A percentile compares a stretch with the other conserved stretches of the same genome.
Conservation (phyloP, 768 basidiomycete species). For the Termitomyces eurrhizus region DNA sequence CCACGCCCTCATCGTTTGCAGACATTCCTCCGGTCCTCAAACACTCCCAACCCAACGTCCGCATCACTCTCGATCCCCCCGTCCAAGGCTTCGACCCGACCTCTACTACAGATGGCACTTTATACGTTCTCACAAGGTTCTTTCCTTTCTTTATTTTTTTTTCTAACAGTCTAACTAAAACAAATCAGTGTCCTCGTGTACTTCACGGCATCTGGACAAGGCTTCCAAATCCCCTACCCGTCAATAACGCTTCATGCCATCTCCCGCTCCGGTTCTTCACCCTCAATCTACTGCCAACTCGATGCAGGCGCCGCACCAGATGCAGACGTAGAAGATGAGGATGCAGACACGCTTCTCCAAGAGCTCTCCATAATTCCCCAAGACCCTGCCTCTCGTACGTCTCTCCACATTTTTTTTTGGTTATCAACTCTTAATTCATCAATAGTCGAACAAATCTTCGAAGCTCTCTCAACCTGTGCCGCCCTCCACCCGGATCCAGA, state of each 20-base stretch:
- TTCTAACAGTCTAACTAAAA: neutral
- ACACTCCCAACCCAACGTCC: constrained; percentile 70
- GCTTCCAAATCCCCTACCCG: constrained; percentile 72
- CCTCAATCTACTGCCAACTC: constrained; percentile 91
- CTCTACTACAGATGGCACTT: constrained; percentile 55
- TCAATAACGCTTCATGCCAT: constrained; percentile 92
- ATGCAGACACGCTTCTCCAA: constrained; percentile 53
- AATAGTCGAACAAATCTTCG: constrained; percentile 81
- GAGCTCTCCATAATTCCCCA: constrained; percentile 79
- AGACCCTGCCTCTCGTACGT: constrained; percentile 56
- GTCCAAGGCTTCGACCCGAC: constrained; percentile 53
- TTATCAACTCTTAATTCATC: neutral
- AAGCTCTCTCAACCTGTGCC: constrained; percentile 81
- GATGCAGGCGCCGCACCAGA: constrained; percentile 56
- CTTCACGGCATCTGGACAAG: constrained; percentile 29
- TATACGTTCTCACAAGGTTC: constrained; percentile 88
- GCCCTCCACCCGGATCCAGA: constrained; percentile 74
- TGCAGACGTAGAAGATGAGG: constrained; percentile 21
- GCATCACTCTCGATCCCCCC: constrained; percentile 65
- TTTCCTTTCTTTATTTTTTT: neutral
- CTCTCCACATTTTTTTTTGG: neutral
- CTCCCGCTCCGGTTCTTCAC: constrained; percentile 56
- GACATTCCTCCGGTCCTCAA: constrained; percentile 83
- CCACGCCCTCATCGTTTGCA: constrained; percentile 80
- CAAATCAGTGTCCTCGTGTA: constrained; percentile 68